phyloP scores from a whole-genome alignment of 371 early-diverging fungal species.

The Mucor irregularis region DNA sequence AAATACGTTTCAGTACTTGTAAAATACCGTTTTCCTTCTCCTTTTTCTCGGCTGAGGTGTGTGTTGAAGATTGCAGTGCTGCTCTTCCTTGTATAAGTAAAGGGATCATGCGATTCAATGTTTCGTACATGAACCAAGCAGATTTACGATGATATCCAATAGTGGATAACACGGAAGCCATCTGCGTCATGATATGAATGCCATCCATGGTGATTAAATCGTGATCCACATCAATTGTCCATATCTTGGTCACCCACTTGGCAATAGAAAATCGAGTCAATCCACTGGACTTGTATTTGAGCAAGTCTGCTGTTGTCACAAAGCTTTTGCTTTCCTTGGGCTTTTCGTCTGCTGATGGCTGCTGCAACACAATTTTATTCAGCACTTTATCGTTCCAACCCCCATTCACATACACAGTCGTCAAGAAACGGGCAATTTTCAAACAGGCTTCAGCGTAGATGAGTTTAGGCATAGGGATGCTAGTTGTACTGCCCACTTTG shows the following conservation, averaged over 20 bases:
- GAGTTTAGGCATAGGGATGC: conserved; percentile 24
- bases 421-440: conserved; percentile 46
- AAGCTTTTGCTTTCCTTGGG: conserved; percentile 1
- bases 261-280: conserved; percentile 57
- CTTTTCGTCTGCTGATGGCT: background rate
- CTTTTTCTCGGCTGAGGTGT: conserved; percentile 15
- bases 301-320: conserved; percentile 11
- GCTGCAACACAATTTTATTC: conserved; percentile 14
- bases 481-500: conserved; percentile 43
- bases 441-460: conserved; percentile 53
- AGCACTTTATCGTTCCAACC: conserved; percentile 39
- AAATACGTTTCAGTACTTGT: conserved; percentile 64
- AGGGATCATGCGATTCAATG: conserved; percentile 63
- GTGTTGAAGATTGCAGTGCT: conserved; percentile 20
- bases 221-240: conserved; percentile 54
- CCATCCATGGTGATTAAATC: conserved; percentile 63
- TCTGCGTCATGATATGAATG: conserved; percentile 63
- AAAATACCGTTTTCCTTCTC: conserved; percentile 60
- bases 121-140: conserved; percentile 75
- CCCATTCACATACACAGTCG: conserved; percentile 30
- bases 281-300: conserved; percentile 15
- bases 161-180: conserved; percentile 62
- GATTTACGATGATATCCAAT: conserved; percentile 76
- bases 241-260: conserved; percentile 63
- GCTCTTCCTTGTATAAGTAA: conserved; percentile 57